Conservation (phyloP, 2,329 filamentous ascomycete genomes). For the Sarocladium strictum region DNA sequence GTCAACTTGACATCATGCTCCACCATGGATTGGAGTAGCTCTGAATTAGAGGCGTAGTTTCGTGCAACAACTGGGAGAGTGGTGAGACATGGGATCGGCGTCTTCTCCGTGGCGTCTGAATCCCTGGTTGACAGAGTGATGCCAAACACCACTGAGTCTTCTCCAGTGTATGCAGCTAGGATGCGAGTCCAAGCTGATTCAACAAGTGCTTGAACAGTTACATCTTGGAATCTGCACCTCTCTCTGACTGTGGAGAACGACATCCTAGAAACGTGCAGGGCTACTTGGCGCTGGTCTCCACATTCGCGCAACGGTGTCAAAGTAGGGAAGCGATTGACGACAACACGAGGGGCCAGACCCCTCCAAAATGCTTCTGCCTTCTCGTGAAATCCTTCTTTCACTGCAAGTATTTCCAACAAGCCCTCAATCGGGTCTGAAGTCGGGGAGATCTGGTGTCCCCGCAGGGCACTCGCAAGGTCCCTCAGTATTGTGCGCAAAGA, state of each 20-base stretch:
- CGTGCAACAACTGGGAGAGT: constrained; percentile 69
- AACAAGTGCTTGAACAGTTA: constrained; percentile 70
- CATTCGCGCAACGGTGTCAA: constrained; percentile 56
- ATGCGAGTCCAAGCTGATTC: constrained; percentile 75
- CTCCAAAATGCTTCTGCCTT: constrained; percentile 58
- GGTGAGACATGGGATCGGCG: constrained; percentile 72
- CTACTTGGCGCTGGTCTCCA: constrained; percentile 26
- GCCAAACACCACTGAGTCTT: constrained; percentile 69
- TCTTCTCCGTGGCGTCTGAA: constrained; percentile 49
- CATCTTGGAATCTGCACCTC: constrained; percentile 47
- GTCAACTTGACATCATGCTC: constrained; percentile 57
- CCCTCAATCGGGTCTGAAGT: neutral
- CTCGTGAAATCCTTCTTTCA: constrained; percentile 14
- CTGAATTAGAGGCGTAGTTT: constrained; percentile 45
- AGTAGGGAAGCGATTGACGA: constrained; percentile 68
- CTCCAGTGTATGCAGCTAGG: constrained; percentile 70
- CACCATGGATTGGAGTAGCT: constrained; percentile 59
- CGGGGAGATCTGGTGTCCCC: constrained; percentile 10
- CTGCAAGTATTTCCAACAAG: neutral
- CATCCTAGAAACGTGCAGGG: constrained; percentile 26
- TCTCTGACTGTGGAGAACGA: constrained; percentile 43
- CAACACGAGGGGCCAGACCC: constrained; percentile 41
- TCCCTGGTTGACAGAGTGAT: constrained; percentile 72
- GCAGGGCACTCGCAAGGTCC: constrained; percentile 40
- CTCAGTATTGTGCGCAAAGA: constrained; percentile 62